Percentiles rank a stretch among this genome's conserved stretches.
Evolutionary conservation across 2,329 filamentous ascomycete species (phyloP).

Genomic region (Penicillium sp.): DNA sequence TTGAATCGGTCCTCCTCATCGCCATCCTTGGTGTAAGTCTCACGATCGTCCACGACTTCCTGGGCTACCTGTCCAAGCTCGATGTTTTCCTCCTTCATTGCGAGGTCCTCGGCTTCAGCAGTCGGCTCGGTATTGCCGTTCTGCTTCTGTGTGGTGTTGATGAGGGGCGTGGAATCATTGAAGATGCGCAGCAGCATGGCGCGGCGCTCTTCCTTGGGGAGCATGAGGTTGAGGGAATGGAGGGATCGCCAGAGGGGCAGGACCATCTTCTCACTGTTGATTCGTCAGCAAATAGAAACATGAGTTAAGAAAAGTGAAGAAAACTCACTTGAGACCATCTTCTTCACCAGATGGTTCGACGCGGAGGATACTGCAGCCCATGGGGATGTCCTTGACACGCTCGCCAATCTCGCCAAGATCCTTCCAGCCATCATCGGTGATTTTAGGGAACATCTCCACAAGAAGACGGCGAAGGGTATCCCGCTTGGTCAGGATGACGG

Average conservation of each 20-base stretch:
- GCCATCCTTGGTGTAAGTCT: conserved; percentile 44
- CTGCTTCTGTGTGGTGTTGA: conserved; percentile 54
- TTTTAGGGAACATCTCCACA: conserved; percentile 94
- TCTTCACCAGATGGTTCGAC: conserved; percentile 68
- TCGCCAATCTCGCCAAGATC: conserved; percentile 84
- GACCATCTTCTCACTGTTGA: conserved; percentile 68
- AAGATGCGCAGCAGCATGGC: conserved; percentile 89
- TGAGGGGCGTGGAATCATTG: conserved; percentile 79
- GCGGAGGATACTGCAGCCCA: conserved; percentile 88
- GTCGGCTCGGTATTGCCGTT: conserved; percentile 18
- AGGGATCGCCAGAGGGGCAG: conserved; percentile 92
- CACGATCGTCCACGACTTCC: conserved; percentile 39
- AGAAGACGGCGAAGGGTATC: conserved; percentile 77
- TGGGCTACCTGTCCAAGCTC: conserved; percentile 41
- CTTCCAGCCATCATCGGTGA: conserved; percentile 69
- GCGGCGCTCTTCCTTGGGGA: conserved; percentile 91
- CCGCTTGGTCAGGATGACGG: conserved; percentile 71
- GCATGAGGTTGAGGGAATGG: conserved; percentile 90
- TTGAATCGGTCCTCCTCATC: conserved; percentile 48
- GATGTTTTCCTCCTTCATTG: conserved; percentile 40
- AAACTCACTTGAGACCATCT: conserved; percentile 53
- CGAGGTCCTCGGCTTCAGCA: conserved; percentile 33
- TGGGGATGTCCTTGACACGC: conserved; percentile 70
- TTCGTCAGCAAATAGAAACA: conserved; percentile 19
- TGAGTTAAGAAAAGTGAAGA: not conserved